Evolutionary conservation across 2,329 filamentous ascomycete genomes (phyloP).

Genomic region (Ophiostoma tasmaniense): DNA sequence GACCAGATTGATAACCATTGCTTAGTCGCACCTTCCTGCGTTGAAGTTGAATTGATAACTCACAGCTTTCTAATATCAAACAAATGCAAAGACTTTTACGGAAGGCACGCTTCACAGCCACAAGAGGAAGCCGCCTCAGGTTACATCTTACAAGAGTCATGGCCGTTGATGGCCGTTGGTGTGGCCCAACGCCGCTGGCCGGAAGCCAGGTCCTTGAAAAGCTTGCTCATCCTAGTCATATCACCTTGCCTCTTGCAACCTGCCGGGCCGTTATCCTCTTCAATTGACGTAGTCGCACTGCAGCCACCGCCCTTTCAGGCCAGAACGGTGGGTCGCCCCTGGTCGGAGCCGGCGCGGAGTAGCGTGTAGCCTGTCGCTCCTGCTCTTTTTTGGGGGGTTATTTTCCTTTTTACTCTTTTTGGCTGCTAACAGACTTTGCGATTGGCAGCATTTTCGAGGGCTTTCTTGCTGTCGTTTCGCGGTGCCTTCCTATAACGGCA

Average conservation of each 20-base stretch:
- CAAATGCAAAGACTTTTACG: not conserved
- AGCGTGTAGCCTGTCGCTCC: not conserved
- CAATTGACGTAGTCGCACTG: not conserved
- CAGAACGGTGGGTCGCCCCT: constrained; percentile 1
- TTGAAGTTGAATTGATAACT: too few relatives aligned
- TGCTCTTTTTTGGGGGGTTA: not conserved
- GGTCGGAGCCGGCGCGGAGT: constrained; percentile 15
- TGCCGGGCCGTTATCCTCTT: not conserved
- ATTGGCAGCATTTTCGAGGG: too few relatives aligned
- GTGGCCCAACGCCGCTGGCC: not conserved
- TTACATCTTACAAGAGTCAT: not conserved
- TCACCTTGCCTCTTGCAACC: not conserved
- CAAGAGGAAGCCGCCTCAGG: not conserved
- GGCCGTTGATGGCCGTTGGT: not conserved
- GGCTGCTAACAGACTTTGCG: not conserved
- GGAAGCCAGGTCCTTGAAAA: not conserved
- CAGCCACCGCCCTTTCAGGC: not conserved
- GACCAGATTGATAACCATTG: too few relatives aligned
- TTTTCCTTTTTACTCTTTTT: not conserved
- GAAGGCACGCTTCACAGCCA: not conserved
- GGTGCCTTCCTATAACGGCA: not conserved
- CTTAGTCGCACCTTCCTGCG: not conserved
- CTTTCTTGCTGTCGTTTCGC: not conserved
- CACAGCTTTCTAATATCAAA: not conserved
- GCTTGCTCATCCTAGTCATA: not conserved